These are phyloP conservation scores for Penicillium sp. DNA, from an alignment of 2,329 filamentous ascomycete species.

Conservation along the genomic window DNA sequence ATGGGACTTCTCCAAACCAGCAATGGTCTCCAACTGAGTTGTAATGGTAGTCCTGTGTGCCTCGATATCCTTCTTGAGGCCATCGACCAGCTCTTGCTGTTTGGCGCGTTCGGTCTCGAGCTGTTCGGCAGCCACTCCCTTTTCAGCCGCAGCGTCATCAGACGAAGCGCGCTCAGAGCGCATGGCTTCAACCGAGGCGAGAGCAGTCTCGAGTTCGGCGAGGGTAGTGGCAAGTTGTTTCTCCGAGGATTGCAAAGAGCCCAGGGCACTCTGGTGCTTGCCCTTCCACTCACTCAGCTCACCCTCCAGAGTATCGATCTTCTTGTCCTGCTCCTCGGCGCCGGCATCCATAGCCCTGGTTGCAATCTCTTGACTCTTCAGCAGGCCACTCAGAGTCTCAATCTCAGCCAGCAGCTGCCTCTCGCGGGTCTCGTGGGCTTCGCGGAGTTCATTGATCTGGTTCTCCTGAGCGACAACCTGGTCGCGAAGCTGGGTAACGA, in stretches of 20 bases:
- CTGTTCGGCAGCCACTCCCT: slow-evolving; percentile 43
- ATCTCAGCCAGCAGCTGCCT: slow-evolving; percentile 70
- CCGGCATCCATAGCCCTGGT: slow-evolving; percentile 35
- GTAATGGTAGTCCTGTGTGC: slow-evolving; percentile 74
- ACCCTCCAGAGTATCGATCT: slow-evolving; percentile 64
- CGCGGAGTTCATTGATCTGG: slow-evolving; percentile 70
- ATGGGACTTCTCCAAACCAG: slow-evolving; percentile 71
- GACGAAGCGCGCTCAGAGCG: slow-evolving; percentile 41
- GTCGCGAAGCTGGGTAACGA: slow-evolving; percentile 81
- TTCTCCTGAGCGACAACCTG: slow-evolving; percentile 84
- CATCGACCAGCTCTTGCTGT: slow-evolving; percentile 59
- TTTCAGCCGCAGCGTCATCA: slow-evolving; percentile 33
- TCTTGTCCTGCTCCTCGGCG: slow-evolving; percentile 51
- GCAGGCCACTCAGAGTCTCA: slow-evolving; percentile 60
- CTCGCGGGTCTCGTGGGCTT: slow-evolving; percentile 70
- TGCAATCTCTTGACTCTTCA: slow-evolving; percentile 42
- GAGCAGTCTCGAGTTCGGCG: slow-evolving; percentile 66
- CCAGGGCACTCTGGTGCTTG: slow-evolving; percentile 69
- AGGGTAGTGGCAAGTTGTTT: slow-evolving; percentile 69
- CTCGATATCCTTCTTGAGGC: slow-evolving; percentile 71
- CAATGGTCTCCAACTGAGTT: slow-evolving; percentile 65
- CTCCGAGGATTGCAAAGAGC: slow-evolving; percentile 70
- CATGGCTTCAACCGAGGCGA: slow-evolving; percentile 53
- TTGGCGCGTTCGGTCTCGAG: slow-evolving; percentile 53
- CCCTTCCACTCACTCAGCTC: slow-evolving; percentile 72